Evolutionary conservation across 768 basidiomycete species (phyloP), one percentile per base, ranked within the genome.

Genomic region (Leccinum boreale): DNA sequence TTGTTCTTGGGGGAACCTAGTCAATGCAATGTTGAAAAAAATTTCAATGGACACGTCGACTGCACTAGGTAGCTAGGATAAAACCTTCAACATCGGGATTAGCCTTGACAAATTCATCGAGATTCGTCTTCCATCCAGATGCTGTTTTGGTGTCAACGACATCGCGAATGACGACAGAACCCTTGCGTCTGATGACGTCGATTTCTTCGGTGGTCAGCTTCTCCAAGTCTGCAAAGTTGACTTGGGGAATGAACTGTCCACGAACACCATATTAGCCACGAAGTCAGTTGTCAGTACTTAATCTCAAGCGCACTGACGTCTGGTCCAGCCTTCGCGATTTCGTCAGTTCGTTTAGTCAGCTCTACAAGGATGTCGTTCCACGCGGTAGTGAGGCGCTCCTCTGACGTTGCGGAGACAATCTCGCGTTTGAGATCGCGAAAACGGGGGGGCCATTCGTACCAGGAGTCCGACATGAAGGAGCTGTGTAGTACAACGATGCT

Each of bases 141-240:
- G 85, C 87, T 48, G 84, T 79, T 15, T 72, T 73, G 55, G 81
- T 79, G 36, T 82, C 77, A 5, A 89, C 85, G 10, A 89, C 79
- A 60, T 82, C 78, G 28, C 73, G 78, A 57, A 89, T 83, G 29
- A 89, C 80, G 31, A 90, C 78, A 23, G 79, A 79, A 17, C 88
- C 87, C 56, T 75, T 76, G 46, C 78, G 72, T 64, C 75, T 82
- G 60, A 89, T 82, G 52, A 67, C 74, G 3, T 77, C 76, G 8
- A 86, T 58, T 31, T 79, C 72, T 19, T 82, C 81, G 0, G 65
- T 55, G 46, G 74, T 72, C 44, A 89, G 69, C 21, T 66, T 78
- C 5, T 75, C 67, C 15, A 90, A 71, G 47, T 85, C 79, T 4
- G 75, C 65, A 65, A 86, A 86, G 17, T 81, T 73, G 50, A 89